Evolutionary conservation across 2,329 filamentous ascomycete species (phyloP), one percentile per base, ranked within the genome.

Genomic region (Aspergillus ruber): DNA sequence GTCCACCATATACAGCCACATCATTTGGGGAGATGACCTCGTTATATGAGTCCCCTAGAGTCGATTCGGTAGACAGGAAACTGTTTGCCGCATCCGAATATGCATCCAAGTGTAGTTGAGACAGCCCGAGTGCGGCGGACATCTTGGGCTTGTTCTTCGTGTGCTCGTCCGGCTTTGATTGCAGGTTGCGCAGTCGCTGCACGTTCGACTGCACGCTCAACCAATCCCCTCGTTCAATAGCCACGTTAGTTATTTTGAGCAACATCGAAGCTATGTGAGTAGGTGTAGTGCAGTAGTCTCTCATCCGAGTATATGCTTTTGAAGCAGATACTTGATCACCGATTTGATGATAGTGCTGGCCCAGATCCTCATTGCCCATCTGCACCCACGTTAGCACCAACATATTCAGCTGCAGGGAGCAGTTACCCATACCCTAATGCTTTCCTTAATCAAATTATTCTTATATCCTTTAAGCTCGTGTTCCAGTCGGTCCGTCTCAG

Each of bases 371-470:
- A 59, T 96, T 87, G 40, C 89, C 91, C 83, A 97, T 96, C 88
- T 95, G 57, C 15, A 40, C 25, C 10, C 15, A 36, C 43, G 45
- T 55, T 23, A 58, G 49, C 43, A 48, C 43, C 49, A 41, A 25
- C 12, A 39, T 8, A 13, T 23, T 2, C 3, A 39, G 27, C 1
- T 3, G 27, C 44, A 10, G 5, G 32, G 40, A 21, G 20, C 17
- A 36, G 4, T 27, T 27, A 46, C 36, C 62, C 79, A 48, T 75
- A 94, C 90, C 57, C 90, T 74, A 60, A 97, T 95, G 72, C 90
- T 96, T 72, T 98, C 93, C 66, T 96, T 95, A 59, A 98, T 90
- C 39, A 97, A 73, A 60, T 97, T 98, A 64, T 96, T 95, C 71
- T 93, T 95, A 69, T 97, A 97, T 1, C 85, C 85, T 67, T 90